Evolutionary conservation across 805 yeast genomes (phyloP), one percentile per base, ranked within the genome.

Genomic region (Pichia phayaonensis): DNA sequence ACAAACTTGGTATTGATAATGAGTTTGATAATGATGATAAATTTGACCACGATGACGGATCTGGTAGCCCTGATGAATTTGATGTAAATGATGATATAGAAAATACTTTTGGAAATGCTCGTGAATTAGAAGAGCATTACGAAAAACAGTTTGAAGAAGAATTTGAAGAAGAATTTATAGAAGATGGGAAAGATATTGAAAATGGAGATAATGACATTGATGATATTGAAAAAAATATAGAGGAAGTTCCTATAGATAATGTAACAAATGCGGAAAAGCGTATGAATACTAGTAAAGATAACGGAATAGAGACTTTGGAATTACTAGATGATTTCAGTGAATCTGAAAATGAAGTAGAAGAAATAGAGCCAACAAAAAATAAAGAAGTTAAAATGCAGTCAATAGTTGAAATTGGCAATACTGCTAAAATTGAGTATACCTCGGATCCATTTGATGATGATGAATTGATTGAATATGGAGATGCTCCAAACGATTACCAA

Each of bases 311-410:
- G 12, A n/a, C 20, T 34, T 6, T 34, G 10, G 38, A 34, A 16
- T n/a, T 40, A 21, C n/a, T 41, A 11, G 45, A 47, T 31, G 45
- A 31, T 29, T 47, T 47, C 12, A 47, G 49, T 47, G 49, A 47
- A 39, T 24, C 45, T 10, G 50, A 42, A 27, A 24, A 31, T n/a
- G 46, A 36, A 8, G 42, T 12, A 12, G 41, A 34, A 22, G 31
- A 45, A 22, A 12, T 2, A 15, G 36, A 22, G 8, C 16, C 18
- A 3, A 12, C 21, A n/a, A 29, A 8, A 36, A 26, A 8, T 22
- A 39, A 42, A 27, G 40, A 8, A 40, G 18, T 7, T 3, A 34
- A 24, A 38, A 43, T 18, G 31, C 16, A 43, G 2, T 1, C 21
- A 20, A 10, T 21, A 11, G 8, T 8, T 8, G 27, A n/a, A 16